Evolutionary conservation across 352 stramenopile genomes (phyloP).

Genomic region (Phytophthora niederhauseri): DNA sequence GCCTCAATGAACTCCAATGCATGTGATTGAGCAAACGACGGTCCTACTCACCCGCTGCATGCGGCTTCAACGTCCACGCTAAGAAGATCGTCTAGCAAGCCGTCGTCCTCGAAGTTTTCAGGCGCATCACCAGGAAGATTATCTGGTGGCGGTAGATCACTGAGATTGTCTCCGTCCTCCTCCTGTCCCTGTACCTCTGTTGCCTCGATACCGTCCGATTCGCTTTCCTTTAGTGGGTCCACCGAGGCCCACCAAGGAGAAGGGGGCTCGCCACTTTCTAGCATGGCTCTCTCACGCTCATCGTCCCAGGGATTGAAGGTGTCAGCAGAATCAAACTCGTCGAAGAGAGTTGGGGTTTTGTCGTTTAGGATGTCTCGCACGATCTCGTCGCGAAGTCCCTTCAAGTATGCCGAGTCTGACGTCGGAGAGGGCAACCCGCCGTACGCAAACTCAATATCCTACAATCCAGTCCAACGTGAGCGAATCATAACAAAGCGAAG

Average conservation of each 20-base stretch:
- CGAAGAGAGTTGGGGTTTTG: constrained; percentile 55
- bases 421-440: constrained; percentile 54
- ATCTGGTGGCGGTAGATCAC: constrained; percentile 47
- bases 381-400: constrained; percentile 60
- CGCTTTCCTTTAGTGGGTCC: constrained; percentile 7
- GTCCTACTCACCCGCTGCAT: constrained; percentile 22
- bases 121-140: constrained; percentile 40
- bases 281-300: constrained; percentile 45
- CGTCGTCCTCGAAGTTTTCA: constrained; percentile 35
- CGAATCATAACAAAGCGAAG: background rate
- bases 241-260: constrained; percentile 62
- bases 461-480: constrained; percentile 5
- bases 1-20: background rate
- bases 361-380: constrained; percentile 52
- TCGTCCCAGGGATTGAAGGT: constrained; percentile 39
- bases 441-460: constrained; percentile 82
- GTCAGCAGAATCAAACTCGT: constrained; percentile 41
- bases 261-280: constrained; percentile 43
- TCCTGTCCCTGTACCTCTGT: constrained; percentile 18
- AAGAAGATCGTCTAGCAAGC: constrained; percentile 60
- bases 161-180: constrained; percentile 24
- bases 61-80: constrained; percentile 56
- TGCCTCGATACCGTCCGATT: constrained; percentile 6
- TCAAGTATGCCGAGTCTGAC: constrained; percentile 44
- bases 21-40: background rate